Evolutionary conservation across 2,329 filamentous ascomycete genomes (phyloP).

Genomic region (Ophiostoma perfectum): DNA sequence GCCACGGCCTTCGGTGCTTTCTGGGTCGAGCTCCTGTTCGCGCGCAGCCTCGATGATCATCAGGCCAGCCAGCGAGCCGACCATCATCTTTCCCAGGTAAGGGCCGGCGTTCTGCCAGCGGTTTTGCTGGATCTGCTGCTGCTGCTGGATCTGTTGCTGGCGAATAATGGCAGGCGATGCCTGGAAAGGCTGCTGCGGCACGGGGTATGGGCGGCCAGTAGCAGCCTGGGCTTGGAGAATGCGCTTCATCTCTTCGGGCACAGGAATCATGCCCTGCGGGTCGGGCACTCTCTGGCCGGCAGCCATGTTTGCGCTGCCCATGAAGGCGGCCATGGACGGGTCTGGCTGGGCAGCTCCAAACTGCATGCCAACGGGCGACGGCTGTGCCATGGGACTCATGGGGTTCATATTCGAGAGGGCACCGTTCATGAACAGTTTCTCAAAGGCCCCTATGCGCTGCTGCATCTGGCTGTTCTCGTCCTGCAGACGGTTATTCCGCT

Average conservation of each 20-base stretch:
- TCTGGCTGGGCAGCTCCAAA: conserved; percentile 40
- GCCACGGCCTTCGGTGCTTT: conserved; percentile 60
- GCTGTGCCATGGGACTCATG: conserved; percentile 48
- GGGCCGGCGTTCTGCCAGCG: conserved; percentile 51
- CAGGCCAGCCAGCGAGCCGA: conserved; percentile 82
- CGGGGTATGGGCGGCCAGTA: conserved; percentile 48
- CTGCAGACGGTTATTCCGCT: conserved; percentile 73
- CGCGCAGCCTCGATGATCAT: conserved; percentile 83
- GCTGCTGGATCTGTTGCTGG: conserved; percentile 53
- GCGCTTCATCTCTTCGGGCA: conserved; percentile 61
- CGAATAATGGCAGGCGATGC: conserved; percentile 44
- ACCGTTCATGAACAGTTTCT: conserved; percentile 72
- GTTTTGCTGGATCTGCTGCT: conserved; percentile 45
- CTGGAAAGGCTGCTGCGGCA: conserved; percentile 38
- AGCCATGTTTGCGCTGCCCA: conserved; percentile 38
- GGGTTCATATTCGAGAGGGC: conserved; percentile 56
- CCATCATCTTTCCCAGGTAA: conserved; percentile 75
- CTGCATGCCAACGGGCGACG: conserved; percentile 46
- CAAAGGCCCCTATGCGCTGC: conserved; percentile 66
- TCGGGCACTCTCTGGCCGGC: conserved; percentile 37
- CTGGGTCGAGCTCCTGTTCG: conserved; percentile 59
- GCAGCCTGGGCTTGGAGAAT: conserved; percentile 55
- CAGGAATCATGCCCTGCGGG: conserved; percentile 56
- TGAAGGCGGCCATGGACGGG: conserved; percentile 37
- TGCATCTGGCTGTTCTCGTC: conserved; percentile 80